Base-by-base conservation (phyloP, 208 protist genomes). In the Leishmania arabica region DNA sequence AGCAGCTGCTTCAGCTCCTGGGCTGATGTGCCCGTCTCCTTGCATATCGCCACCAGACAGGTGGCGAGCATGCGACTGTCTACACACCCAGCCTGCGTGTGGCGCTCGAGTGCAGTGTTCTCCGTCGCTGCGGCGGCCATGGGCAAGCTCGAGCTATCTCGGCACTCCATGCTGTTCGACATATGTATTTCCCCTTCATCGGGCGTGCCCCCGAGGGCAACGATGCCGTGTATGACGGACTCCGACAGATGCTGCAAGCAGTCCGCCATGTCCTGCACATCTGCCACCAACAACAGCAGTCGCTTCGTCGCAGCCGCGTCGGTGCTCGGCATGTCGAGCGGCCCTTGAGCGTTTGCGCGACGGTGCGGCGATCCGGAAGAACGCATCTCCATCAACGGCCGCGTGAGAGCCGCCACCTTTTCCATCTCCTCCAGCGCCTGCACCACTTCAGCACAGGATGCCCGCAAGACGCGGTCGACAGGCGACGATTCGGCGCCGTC, bases 11-110 rank as follows among this genome's bases (percentile, higher is more conserved):
- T 84, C 51, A 85, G 73, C 42, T 91, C 85, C n/a, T 90, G 60
- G 15, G 91, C 85, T 7, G 87, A 89, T 47, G 79, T 84, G 42
- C 86, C 80, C 1, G 88, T 91, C 31, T 86, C 86, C 1, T 69
- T 37, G 76, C 87, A 90, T 45, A 89, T 74, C 17, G 81, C 78
- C 49, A 62, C 75, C 9, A 95, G 84, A 17, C 80, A 80, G 13
- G 69, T 42, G 31, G 64, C 74, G 27, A 86, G 77, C 15, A 11
- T 9, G 51, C 40, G 72, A 37, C 56, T 65, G 45, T 82, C 72
- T 56, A 78, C n/a, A 40, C 65, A 49, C 77, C 21, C 34, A 2
- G 53, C 9, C 13, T 17, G 54, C 24, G 45, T 27, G 34, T 68
- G 51, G 19, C 9, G 65, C 34, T 37, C 31, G 19, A 40, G 21